These are phyloP conservation scores for Colletotrichum orbiculare DNA, from an alignment of 2,329 filamentous ascomycete species.

Conservation along the genomic window DNA sequence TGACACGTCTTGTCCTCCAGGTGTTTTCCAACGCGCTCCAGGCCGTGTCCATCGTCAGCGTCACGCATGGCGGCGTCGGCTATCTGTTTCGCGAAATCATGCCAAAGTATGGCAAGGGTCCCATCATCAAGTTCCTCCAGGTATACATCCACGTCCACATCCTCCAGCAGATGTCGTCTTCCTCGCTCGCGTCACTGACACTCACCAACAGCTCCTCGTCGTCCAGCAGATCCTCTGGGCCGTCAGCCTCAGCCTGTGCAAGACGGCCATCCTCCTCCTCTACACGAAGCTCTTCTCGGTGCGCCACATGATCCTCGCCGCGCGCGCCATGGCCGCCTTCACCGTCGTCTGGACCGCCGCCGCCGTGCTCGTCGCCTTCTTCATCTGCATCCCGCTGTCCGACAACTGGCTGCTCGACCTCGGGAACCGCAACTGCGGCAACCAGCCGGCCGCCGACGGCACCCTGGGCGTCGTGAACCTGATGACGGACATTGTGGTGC, in stretches of 20 bases:
- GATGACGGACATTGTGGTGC: constrained; percentile 42
- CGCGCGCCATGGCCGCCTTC: constrained; percentile 41
- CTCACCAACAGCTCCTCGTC: constrained; percentile 33
- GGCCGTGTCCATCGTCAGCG: constrained; percentile 28
- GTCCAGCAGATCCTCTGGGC: constrained; percentile 47
- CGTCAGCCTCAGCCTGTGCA: constrained; percentile 43
- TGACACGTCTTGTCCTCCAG: neutral
- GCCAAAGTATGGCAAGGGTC: constrained; percentile 20
- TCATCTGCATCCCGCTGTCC: constrained; percentile 51
- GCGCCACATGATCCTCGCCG: constrained; percentile 39
- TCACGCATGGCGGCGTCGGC: constrained; percentile 30
- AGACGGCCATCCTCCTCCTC: constrained; percentile 45
- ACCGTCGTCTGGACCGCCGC: constrained; percentile 42
- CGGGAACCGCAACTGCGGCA: constrained; percentile 39
- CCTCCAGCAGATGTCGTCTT: neutral
- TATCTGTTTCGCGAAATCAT: constrained; percentile 24
- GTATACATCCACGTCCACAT: constrained; percentile 3
- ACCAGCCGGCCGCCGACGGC: constrained; percentile 43
- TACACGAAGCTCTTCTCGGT: constrained; percentile 45
- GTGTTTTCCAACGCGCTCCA: constrained; percentile 30
- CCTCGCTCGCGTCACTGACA: neutral
- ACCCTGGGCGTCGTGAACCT: constrained; percentile 43
- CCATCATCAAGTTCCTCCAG: constrained; percentile 32
- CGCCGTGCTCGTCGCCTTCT: constrained; percentile 44
- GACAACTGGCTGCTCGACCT: constrained; percentile 46